Percentiles rank a stretch among this genome's conserved stretches.
phyloP scores from a whole-genome alignment of 805 yeast species.

The Blastobotrys robertii region DNA sequence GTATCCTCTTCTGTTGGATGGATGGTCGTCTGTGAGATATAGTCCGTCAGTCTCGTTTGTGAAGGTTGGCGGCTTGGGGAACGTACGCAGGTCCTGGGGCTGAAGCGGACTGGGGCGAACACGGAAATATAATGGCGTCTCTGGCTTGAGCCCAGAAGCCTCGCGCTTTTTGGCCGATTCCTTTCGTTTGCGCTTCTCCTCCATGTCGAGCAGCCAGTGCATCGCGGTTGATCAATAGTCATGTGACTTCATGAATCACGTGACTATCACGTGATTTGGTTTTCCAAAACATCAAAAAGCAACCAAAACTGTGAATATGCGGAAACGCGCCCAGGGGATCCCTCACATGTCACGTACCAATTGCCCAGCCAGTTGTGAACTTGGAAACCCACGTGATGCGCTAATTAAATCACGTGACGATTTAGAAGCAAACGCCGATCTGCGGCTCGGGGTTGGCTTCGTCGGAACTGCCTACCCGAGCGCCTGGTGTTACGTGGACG shows the following conservation, averaged over 20 bases:
- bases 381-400: not conserved
- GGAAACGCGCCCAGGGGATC: no score
- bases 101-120: not conserved
- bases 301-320: no score
- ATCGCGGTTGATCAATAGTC: not conserved
- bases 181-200: not conserved
- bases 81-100: not conserved
- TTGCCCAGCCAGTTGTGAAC: no score
- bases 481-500: not conserved
- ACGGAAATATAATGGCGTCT: not conserved
- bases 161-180: conserved; percentile 1
- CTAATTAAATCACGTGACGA: not conserved
- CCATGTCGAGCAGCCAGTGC: not conserved
- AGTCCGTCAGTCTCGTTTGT: not conserved
- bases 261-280: not conserved
- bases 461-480: not conserved
- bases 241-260: not conserved
- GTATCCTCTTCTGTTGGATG: conserved; percentile 70
- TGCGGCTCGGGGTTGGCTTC: not conserved
- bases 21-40: conserved; percentile 57
- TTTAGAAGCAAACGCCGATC: not conserved
- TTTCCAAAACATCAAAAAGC: no score
- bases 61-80: not conserved
- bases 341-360: no score
- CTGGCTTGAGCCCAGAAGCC: not conserved